Evolutionary conservation across 73 alveolate genomes (phyloP).

Genomic region (Effrenium voratum): DNA sequence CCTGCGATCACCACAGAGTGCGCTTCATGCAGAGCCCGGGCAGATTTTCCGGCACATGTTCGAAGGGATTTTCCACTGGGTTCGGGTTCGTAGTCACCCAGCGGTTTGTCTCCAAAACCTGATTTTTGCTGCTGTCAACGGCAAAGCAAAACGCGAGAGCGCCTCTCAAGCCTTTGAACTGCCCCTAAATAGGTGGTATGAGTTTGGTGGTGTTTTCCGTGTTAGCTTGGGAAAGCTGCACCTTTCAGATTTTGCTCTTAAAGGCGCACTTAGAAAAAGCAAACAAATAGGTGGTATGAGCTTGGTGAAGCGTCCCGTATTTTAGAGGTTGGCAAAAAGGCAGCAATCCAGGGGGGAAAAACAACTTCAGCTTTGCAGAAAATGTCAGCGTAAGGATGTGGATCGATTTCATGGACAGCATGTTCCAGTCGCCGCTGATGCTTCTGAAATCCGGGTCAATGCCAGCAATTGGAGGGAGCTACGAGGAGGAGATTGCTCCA

Average conservation of each 20-base stretch:
- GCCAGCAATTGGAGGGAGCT: constrained; percentile 73
- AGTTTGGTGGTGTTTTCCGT: too few relatives aligned
- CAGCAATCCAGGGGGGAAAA: too few relatives aligned
- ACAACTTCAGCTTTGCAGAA: not conserved
- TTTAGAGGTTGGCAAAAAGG: too few relatives aligned
- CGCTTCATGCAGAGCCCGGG: constrained; percentile 57
- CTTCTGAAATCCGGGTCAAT: constrained; percentile 80
- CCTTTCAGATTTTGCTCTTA: too few relatives aligned
- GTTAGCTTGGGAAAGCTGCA: too few relatives aligned
- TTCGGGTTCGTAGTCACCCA: too few relatives aligned
- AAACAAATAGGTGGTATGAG: not conserved
- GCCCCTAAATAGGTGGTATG: too few relatives aligned
- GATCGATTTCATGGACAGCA: constrained; percentile 93
- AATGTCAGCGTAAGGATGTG: constrained; percentile 37
- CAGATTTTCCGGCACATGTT: not conserved
- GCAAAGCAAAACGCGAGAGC: too few relatives aligned
- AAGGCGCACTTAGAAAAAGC: not conserved
- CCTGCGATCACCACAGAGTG: constrained; percentile 50
- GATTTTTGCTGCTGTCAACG: too few relatives aligned
- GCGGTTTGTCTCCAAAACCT: too few relatives aligned
- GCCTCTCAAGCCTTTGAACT: too few relatives aligned
- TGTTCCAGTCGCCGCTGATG: constrained; percentile 92
- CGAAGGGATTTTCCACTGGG: too few relatives aligned
- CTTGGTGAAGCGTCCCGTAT: not conserved
- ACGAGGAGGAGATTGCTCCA: constrained; percentile 79